Base-by-base conservation (phyloP, 1,139 yeast species). In the Magnusiomyces ingens region DNA sequence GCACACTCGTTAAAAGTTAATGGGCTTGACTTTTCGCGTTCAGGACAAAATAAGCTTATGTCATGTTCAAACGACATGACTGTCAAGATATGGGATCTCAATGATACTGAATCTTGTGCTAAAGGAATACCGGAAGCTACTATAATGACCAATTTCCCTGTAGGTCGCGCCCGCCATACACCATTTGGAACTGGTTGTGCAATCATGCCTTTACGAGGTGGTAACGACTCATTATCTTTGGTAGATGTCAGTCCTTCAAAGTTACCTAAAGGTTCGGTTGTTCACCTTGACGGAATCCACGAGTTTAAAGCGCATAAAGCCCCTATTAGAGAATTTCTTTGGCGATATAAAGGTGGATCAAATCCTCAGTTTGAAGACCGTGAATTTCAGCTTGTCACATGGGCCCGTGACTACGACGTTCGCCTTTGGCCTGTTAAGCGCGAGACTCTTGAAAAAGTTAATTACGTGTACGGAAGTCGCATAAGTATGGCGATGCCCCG, bases 101-200 rank as follows among this genome's bases (percentile, higher is more conserved):
- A 75, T 51, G 58, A 67, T 55, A 62, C 69, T 49, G 32, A 26
- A 26, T 18, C 26, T 18, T 8, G 26, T 11, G 65, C 68, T 1
- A 65, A 63, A 21, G 63, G 65, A 29, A 40, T 45, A 5, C 45
- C 52, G 2, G 63, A 66, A 11, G 79, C 80, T 45, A 79, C 85
- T 0, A 78, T 93, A 0, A 68, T 76, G 17, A 82, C 96, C 0
- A 86, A 79, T 49, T 91, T 84, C 65, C 97, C 98, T 0, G 87
- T 93, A 1, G 83, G 95, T 70, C 75, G 96, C 59, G 95, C 98
- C 0, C 73, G 98, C 49, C 82, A 84, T 55, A 72, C 91, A 35
- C 99, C 99, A 0, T 89, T 90, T 73, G 98, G 98, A 0, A 74
- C 77, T 22, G 96, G 93, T n/a, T 86, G 93, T 65, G 88, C 94